Percentiles rank a stretch among this genome's conserved stretches.
Conservation (phyloP, 176 grass and related monocot species). For the Pontederia paniculata region DNA sequence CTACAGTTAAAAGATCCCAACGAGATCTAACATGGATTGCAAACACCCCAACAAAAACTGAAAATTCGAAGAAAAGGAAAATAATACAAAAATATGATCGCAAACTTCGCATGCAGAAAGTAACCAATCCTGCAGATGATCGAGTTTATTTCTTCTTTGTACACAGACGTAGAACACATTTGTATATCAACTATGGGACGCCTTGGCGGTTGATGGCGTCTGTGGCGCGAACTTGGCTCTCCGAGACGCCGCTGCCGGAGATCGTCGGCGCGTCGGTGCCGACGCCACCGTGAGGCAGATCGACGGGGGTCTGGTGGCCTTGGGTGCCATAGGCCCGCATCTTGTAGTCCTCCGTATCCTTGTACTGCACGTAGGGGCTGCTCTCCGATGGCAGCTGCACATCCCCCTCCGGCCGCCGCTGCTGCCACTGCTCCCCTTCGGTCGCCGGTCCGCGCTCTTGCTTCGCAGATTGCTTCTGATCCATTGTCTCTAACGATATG, state of each 20-base stretch:
- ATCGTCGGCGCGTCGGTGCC: slow-evolving; percentile 51
- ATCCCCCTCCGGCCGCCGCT: slow-evolving; percentile 1
- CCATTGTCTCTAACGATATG: no score
- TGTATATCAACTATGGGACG: neutral
- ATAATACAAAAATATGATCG: no score
- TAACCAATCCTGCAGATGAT: no score
- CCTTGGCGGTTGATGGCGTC: neutral
- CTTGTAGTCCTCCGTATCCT: slow-evolving; percentile 67
- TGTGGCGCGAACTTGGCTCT: neutral
- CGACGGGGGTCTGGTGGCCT: slow-evolving; percentile 48
- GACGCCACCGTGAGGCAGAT: slow-evolving; percentile 28
- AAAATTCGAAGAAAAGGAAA: no score
- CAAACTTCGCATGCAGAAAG: no score
- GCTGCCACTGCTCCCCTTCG: neutral
- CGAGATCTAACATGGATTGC: no score
- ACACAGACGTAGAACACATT: no score
- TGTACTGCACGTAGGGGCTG: slow-evolving; percentile 72
- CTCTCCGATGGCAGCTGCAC: slow-evolving; percentile 51
- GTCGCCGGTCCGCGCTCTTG: no score
- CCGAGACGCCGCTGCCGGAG: slow-evolving; percentile 27
- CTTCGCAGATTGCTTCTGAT: no score
- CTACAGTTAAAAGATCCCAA: no score
- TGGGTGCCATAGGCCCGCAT: slow-evolving; percentile 51
- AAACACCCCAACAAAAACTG: no score
- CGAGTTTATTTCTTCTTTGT: no score